Evolutionary conservation across 192 early-diverging fungal genomes (phyloP), one percentile per base, ranked within the genome.

Genomic region (Backusella sp.): DNA sequence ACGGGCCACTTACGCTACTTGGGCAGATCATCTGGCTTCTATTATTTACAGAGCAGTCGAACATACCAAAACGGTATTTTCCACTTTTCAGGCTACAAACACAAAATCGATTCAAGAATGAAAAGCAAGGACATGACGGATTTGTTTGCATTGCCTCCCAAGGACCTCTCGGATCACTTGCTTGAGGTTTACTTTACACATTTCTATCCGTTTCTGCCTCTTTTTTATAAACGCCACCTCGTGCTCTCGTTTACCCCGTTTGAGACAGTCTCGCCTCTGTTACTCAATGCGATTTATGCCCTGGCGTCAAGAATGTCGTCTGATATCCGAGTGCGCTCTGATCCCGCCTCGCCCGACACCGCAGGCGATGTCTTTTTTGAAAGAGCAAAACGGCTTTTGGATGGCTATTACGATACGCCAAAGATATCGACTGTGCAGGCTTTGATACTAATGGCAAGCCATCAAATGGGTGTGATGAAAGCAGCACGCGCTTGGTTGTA

Each of bases 1-100:
- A 86, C 84, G 30, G 93, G 92, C 19, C 89, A 91, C 5, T 76
- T 92, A 39, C 85, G 92, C n/a, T 94, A 93, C 72, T 79, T 92
- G 7, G 93, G 93, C 26, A 90, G 89, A 68, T 90, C 90, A 66
- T 93, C 92, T 32, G 93, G 93, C 19, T 87, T 91, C 76, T 89
- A 91, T 70, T 80, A 93, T 32, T 83, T 94, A 30, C 90, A 90
- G 76, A 83, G 86, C 67, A 92, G 83, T 59, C 78, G 88, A 39
- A 77, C 80, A 9, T 79, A 86, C 65, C 84, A 82, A 30, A 80
- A 87, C 17, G 85, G 86, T 1, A 66, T 77, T 62, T 77, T 68
- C 77, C 42, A 80, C 78, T 78, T 53, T 85, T 23, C 80, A 66
- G 77, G 73, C 53, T 28, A 84, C 72, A 32, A 81, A 69, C 68